Percentiles rank a stretch among this genome's conserved stretches.
Conservation (phyloP, 805 yeast genomes). For the Ogataea populi-albae region DNA sequence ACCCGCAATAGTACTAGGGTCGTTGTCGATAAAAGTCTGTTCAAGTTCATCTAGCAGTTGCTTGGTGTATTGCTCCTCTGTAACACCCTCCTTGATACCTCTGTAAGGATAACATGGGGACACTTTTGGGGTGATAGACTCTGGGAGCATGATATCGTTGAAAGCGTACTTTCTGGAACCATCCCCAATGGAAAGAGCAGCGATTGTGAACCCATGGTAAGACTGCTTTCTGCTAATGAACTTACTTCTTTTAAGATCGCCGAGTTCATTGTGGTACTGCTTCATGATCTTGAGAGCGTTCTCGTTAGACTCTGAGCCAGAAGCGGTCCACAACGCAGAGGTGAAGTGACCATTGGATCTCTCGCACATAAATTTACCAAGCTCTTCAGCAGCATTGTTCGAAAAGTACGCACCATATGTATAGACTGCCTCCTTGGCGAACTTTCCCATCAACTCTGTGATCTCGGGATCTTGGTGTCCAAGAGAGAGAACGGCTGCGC, state of each 20-base stretch:
- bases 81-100: conserved; percentile 31
- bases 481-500: conserved; percentile 47
- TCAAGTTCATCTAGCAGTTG: conserved; percentile 41
- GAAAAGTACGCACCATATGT: conserved; percentile 34
- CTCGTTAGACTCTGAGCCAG: conserved; percentile 78
- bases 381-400: conserved; percentile 40
- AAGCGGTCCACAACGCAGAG: conserved; percentile 49
- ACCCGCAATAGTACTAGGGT: conserved; percentile 43
- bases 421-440: conserved; percentile 36
- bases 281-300: conserved; percentile 71
- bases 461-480: conserved; percentile 42
- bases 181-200: conserved; percentile 41
- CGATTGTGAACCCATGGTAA: conserved; percentile 49
- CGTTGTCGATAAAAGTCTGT: conserved; percentile 39
- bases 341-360: conserved; percentile 36
- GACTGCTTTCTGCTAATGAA: conserved; percentile 43
- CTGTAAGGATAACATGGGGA: conserved; percentile 35
- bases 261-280: conserved; percentile 43
- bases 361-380: conserved; percentile 42
- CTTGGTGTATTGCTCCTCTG: conserved; percentile 39
- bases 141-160: conserved; percentile 27
- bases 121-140: conserved; percentile 29
- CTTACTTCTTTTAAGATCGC: conserved; percentile 38
- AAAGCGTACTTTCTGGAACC: conserved; percentile 35
- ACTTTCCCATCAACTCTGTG: conserved; percentile 37